These are phyloP conservation scores for Vitis hybrid DNA, from an alignment of 177 flowering plant genomes.

Conservation along the genomic window DNA sequence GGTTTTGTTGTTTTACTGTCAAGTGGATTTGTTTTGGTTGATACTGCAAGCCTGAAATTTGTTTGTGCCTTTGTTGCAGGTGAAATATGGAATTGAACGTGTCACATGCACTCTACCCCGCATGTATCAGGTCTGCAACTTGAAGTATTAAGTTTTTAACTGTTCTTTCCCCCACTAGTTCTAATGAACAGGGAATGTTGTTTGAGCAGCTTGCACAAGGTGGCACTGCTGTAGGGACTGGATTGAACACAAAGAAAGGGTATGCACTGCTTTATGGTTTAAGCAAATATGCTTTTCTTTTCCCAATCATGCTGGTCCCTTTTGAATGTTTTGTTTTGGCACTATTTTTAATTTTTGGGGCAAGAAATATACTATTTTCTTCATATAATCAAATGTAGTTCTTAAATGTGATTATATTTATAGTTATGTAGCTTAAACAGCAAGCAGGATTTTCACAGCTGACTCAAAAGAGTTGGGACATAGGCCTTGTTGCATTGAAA, in stretches of 20 bases:
- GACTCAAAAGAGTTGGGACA: too few relatives aligned
- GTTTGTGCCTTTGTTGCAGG: constrained; percentile 40
- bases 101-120: constrained; percentile 75
- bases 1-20: background rate
- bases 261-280: constrained; percentile 25
- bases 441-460: too few relatives aligned
- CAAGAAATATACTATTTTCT: too few relatives aligned
- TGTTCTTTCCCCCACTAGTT: constrained; percentile 4
- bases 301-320: background rate
- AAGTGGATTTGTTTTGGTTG: background rate
- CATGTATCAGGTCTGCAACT: constrained; percentile 76
- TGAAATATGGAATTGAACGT: constrained; percentile 81
- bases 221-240: constrained; percentile 99
- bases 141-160: background rate
- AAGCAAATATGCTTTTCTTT: background rate
- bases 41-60: background rate
- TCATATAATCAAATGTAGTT: too few relatives aligned
- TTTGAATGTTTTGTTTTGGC: background rate
- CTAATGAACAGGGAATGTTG: constrained; percentile 18
- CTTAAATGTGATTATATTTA: too few relatives aligned
- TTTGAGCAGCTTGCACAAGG: constrained; percentile 95
- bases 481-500: too few relatives aligned
- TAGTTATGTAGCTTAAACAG: too few relatives aligned
- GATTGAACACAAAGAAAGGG: constrained; percentile 98
- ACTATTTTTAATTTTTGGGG: background rate